Base-by-base conservation (phyloP, 2,329 filamentous ascomycete genomes). In the Fonsecaea pugnacius region DNA sequence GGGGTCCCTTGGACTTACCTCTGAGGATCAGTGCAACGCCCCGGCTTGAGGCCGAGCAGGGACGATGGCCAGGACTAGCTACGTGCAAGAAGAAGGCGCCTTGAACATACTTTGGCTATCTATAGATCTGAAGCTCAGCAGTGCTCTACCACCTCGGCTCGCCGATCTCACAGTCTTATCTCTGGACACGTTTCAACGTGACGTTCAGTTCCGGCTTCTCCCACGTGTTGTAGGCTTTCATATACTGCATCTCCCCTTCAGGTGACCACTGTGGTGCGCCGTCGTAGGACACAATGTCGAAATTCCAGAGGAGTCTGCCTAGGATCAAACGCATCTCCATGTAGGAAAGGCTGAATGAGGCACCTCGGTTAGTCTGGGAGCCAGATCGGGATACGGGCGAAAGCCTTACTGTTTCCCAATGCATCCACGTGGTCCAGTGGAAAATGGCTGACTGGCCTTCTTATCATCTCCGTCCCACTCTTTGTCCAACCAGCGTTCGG, bases 391-490 rank as follows among this genome's bases (percentile, higher is more conserved):
- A 5, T n/a, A 27, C 27, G 27, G 27, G 27, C 27, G 27, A 27
- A 5, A 27, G 27, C 27, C 36, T n/a, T 16, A 40, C 36, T 40
- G 12, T 16, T 40, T 40, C 4, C 36, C 36, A 3, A 40, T 5
- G 36, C 36, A 40, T 5, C 12, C 36, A n/a, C 36, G 36, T 0
- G 36, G 36, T 40, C 36, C 16, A 3, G 16, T 14, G 10, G 36
- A 40, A 14, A 40, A 40, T 3, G 36, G 57, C 27, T 61, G 57
- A 24, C n/a, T n/a, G 4, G 59, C 58, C 30, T 62, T 63, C 54
- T 65, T 65, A 10, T 58, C 8, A 33, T 62, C 63, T 7, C 30
- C 16, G 4, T 52, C 8, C 10, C 38, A 40, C 12, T 10, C 36
- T 5, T 16, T 14, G 16, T 16, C 36, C 1, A 40, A 3, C 36